A percentile compares a stretch with the other conserved stretches of the same genome.
These are phyloP conservation scores for Candida gorgasii DNA, from an alignment of 805 yeast species.

Conservation along the genomic window DNA sequence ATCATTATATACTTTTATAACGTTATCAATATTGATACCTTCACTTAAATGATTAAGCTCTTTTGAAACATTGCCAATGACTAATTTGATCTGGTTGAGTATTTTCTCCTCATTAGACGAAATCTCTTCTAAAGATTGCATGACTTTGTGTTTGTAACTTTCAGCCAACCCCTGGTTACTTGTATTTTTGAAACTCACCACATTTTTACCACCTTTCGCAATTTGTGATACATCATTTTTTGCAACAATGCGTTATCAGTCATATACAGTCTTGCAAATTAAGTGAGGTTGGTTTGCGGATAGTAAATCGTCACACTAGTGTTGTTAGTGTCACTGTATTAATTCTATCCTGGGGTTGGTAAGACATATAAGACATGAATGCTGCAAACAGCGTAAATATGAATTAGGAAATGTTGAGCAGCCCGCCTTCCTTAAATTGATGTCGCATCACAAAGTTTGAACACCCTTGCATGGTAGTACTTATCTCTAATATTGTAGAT, in stretches of 20 bases:
- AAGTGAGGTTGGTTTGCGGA: background rate
- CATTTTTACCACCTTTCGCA: slow-evolving; percentile 7
- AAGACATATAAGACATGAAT: too few relatives aligned
- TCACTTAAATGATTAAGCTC: slow-evolving; percentile 6
- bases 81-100: background rate
- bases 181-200: slow-evolving; percentile 1
- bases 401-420: too few relatives aligned
- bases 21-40: slow-evolving; percentile 4
- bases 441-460: too few relatives aligned
- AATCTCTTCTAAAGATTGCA: slow-evolving; percentile 8
- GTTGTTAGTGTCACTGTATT: too few relatives aligned
- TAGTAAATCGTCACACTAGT: too few relatives aligned
- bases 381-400: too few relatives aligned
- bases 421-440: too few relatives aligned
- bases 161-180: background rate
- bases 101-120: slow-evolving; percentile 9
- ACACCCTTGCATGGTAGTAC: too few relatives aligned
- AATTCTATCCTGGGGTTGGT: too few relatives aligned
- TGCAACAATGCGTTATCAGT: background rate
- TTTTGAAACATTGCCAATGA: slow-evolving; percentile 9
- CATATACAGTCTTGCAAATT: background rate
- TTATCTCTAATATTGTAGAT: too few relatives aligned
- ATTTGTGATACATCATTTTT: slow-evolving; percentile 7
- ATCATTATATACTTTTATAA: slow-evolving; percentile 11
- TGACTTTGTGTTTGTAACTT: background rate